phyloP scores from a whole-genome alignment of 768 basidiomycete species.

The Rubroboletus pulcherrimus region DNA sequence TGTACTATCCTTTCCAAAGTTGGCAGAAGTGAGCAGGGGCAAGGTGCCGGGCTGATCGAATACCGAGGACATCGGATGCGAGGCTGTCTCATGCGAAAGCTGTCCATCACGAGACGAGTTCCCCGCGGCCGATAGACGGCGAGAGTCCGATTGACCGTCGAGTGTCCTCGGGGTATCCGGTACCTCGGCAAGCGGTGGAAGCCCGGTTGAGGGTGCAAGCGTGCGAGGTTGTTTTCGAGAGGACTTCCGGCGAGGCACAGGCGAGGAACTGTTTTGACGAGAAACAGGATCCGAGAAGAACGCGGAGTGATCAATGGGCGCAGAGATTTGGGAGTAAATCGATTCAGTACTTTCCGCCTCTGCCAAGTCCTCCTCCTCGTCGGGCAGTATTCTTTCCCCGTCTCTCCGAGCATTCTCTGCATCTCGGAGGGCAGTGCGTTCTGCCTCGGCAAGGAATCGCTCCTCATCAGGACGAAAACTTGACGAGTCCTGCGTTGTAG shows the following conservation, averaged over 20 bases:
- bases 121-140: neutral
- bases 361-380: slow-evolving; percentile 1
- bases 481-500: slow-evolving; percentile 8
- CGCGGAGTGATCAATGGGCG: slow-evolving; percentile 10
- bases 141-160: neutral
- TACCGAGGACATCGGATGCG: slow-evolving; percentile 6
- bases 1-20: slow-evolving; percentile 24
- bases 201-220: neutral
- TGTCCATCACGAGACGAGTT: slow-evolving; percentile 8
- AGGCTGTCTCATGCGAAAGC: slow-evolving; percentile 8
- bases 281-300: slow-evolving; percentile 1
- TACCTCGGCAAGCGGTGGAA: slow-evolving; percentile 20
- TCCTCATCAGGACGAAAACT: slow-evolving; percentile 1
- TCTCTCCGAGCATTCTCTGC: neutral
- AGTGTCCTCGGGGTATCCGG: slow-evolving; percentile 3
- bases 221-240: slow-evolving; percentile 6
- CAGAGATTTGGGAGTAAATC: slow-evolving; percentile 26
- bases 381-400: neutral
- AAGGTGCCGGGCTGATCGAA: slow-evolving; percentile 3
- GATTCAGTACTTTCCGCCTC: slow-evolving; percentile 10
- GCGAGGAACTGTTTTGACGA: neutral
- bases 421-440: slow-evolving; percentile 13
- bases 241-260: slow-evolving; percentile 7
- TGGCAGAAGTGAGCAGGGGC: slow-evolving; percentile 24
- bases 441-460: slow-evolving; percentile 15